These are phyloP conservation scores for Cladosporium colombiae DNA, from an alignment of 2,329 filamentous ascomycete species.

Conservation along the genomic window DNA sequence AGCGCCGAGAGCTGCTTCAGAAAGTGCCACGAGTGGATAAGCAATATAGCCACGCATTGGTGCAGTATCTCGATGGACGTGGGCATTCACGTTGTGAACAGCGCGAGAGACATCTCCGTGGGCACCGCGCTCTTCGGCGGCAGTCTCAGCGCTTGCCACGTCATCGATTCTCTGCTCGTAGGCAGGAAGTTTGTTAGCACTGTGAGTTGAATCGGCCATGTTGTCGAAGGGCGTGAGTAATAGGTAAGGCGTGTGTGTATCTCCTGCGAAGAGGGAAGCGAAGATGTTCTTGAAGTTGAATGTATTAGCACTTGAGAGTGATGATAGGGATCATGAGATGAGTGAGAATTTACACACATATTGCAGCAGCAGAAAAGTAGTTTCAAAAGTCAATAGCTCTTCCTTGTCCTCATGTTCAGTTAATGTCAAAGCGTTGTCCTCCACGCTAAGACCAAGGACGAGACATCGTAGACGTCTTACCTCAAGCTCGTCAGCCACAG, in stretches of 20 bases:
- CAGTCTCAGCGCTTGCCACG: background rate
- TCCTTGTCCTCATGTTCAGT: background rate
- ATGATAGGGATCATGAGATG: background rate
- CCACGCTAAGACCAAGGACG: background rate
- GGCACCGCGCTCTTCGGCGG: background rate
- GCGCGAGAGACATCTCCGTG: background rate
- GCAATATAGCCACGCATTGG: background rate
- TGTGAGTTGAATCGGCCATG: background rate
- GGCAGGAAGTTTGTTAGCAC: background rate
- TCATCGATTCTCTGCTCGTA: background rate
- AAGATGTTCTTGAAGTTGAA: background rate
- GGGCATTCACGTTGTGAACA: background rate
- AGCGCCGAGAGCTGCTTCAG: background rate
- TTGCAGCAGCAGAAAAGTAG: background rate
- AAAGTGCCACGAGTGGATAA: background rate
- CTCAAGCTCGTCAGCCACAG: background rate
- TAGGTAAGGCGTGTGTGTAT: background rate
- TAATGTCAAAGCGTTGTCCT: background rate
- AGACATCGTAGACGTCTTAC: background rate
- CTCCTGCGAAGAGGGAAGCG: background rate
- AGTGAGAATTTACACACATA: background rate
- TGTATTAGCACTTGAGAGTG: background rate
- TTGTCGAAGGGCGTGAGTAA: background rate
- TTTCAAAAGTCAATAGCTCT: background rate
- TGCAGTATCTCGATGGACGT: background rate